Evolutionary conservation across 768 basidiomycete species (phyloP).

Genomic region (Austroboletus eburneus): DNA sequence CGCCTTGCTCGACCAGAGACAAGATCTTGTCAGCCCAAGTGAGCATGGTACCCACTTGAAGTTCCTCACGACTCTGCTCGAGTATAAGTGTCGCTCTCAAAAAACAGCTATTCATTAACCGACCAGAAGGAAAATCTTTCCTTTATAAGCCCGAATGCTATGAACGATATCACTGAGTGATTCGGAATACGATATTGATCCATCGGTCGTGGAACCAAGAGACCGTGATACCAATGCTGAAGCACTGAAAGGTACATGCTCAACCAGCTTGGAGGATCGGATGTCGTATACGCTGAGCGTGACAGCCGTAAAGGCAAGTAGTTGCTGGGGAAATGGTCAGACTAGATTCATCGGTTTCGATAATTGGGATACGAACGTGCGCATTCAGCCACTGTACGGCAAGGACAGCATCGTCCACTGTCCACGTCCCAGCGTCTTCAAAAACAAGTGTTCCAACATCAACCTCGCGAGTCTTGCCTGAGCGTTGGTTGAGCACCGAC

Average conservation of each 20-base stretch:
- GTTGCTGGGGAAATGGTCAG: slow-evolving; percentile 48
- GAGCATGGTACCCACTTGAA: slow-evolving; percentile 80
- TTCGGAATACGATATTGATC: slow-evolving; percentile 45
- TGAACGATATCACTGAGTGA: slow-evolving; percentile 55
- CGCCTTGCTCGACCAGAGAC: slow-evolving; percentile 73
- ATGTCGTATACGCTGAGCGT: slow-evolving; percentile 71
- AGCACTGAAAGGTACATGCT: slow-evolving; percentile 56
- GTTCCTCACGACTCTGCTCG: slow-evolving; percentile 54
- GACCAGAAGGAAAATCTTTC: slow-evolving; percentile 88
- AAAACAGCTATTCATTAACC: slow-evolving; percentile 23
- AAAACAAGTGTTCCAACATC: slow-evolving; percentile 66
- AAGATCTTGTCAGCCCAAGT: slow-evolving; percentile 96
- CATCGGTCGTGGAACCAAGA: slow-evolving; percentile 42
- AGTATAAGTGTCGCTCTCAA: slow-evolving; percentile 4
- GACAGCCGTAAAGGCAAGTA: slow-evolving; percentile 53
- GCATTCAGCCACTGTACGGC: slow-evolving; percentile 85
- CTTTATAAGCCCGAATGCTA: slow-evolving; percentile 79
- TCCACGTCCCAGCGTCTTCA: slow-evolving; percentile 57
- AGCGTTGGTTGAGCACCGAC: slow-evolving; percentile 46
- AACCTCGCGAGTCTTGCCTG: slow-evolving; percentile 53
- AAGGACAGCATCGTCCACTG: slow-evolving; percentile 56
- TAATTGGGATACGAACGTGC: slow-evolving; percentile 60
- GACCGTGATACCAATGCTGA: slow-evolving; percentile 53
- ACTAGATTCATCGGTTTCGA: neutral
- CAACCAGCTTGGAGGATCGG: slow-evolving; percentile 51